phyloP scores from a whole-genome alignment of 148 eudicot genomes.

The Amaranthus palmeri region DNA sequence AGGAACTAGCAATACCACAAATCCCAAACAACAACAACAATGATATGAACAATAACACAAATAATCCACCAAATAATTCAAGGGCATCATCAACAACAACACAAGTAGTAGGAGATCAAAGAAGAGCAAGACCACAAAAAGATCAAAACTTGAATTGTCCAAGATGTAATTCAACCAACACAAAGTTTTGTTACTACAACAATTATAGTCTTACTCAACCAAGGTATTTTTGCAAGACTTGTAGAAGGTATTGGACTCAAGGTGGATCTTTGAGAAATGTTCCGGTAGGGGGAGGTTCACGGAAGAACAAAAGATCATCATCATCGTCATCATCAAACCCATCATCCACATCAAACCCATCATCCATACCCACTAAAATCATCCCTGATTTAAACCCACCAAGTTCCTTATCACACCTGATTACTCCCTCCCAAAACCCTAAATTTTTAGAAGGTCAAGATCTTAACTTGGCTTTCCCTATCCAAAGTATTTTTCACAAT shows the following conservation, averaged over 20 bases:
- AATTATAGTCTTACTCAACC: constrained; percentile 81
- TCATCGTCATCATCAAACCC: constrained; percentile 17
- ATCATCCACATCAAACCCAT: constrained; percentile 15
- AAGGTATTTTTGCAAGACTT: constrained; percentile 74
- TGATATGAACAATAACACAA: constrained; percentile 10
- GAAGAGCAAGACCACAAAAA: constrained; percentile 55
- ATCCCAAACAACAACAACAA: constrained; percentile 12
- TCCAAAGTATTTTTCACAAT: constrained; percentile 33
- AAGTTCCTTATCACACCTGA: constrained; percentile 29
- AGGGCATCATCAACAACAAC: constrained; percentile 19
- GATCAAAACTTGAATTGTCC: constrained; percentile 70
- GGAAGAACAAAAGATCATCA: constrained; percentile 65
- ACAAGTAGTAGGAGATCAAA: constrained; percentile 19
- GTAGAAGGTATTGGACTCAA: constrained; percentile 84
- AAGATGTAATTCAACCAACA: constrained; percentile 69
- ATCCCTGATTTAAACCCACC: constrained; percentile 56
- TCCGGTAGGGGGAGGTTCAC: constrained; percentile 77
- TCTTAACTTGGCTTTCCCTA: constrained; percentile 56
- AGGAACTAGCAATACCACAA: constrained; percentile 33
- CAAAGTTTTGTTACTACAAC: constrained; percentile 87
- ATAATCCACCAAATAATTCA: constrained; percentile 17
- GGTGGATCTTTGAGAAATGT: constrained; percentile 77
- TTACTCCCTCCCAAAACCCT: constrained; percentile 48
- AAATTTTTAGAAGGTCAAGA: constrained; percentile 47
- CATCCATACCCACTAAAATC: constrained; percentile 11